Evolutionary conservation across 139 green algal genomes (phyloP), one percentile per base, ranked within the genome.

Genomic region (Chlorella ohadii): DNA sequence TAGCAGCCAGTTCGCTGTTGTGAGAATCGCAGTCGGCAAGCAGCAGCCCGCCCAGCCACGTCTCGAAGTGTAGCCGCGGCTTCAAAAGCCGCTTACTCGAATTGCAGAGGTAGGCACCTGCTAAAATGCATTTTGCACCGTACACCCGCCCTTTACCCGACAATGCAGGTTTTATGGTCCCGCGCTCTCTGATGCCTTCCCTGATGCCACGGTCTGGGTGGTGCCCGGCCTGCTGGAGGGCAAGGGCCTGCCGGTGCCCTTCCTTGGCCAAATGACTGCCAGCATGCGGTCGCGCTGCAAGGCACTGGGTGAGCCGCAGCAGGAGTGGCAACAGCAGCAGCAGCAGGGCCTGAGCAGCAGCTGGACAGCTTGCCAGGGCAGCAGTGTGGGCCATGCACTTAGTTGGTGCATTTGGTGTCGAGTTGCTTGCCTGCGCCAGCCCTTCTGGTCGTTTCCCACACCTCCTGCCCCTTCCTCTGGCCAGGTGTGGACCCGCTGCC

Each of bases 171-270:
- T 82, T 22, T 89, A 61, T 13, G 63, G 34, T 0, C 64, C 73
- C 27, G 56, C 63, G 19, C 77, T 89, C 23, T 81, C 74, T 3
- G 25, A 65, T 13, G 34, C 65, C 13, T 89, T 89, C 64, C 86
- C 82, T 15, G n/a, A 67, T 1, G 86, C 86, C 56, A 86, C 75
- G 9, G 41, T 89, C 22, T 89, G 86, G 86, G 57, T 81, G 15
- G 68, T 67, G 33, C 85, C 85, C 0, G 86, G 86, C 4, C 59
- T 89, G 33, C 75, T 86, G 36, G 66, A 89, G 66, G 85, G 85
- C 66, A 82, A 86, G 16, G 85, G 85, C 33, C 44, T 82, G 57
- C 85, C 85, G 16, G 36, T 89, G 59, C 85, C 85, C n/a, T 76
- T 76, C 27, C 65, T 83, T n/a, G 51, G 39, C 2, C 78, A 82